Evolutionary conservation across 2,329 filamentous ascomycete species (phyloP).

Genomic region (Botrytis tulipae): DNA sequence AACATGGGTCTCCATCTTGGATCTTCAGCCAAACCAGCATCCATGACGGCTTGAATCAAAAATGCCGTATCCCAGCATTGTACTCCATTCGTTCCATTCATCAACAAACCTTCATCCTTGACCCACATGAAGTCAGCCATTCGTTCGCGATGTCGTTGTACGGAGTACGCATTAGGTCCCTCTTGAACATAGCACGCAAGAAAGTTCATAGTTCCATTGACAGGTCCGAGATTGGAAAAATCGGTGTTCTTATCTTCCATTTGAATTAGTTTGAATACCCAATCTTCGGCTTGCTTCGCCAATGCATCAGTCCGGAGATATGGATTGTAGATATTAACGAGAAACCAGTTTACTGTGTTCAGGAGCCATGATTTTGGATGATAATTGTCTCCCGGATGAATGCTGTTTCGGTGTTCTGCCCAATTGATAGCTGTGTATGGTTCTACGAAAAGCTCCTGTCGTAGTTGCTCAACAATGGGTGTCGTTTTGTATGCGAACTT

Average conservation of each 20-base stretch:
- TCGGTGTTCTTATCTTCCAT: conserved; percentile 94
- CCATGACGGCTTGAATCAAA: conserved; percentile 76
- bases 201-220: conserved; percentile 89
- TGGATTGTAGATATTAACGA: conserved; percentile 79
- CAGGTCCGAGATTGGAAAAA: conserved; percentile 80
- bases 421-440: conserved; percentile 78
- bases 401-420: conserved; percentile 74
- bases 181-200: conserved; percentile 81
- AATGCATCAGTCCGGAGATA: conserved; percentile 67
- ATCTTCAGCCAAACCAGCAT: conserved; percentile 74
- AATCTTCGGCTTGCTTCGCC: conserved; percentile 71
- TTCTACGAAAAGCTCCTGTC: conserved; percentile 79
- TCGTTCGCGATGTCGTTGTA: conserved; percentile 75
- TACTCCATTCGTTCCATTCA: conserved; percentile 96
- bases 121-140: conserved; percentile 89
- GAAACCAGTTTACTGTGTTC: conserved; percentile 72
- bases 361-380: conserved; percentile 87
- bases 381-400: conserved; percentile 79
- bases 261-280: conserved; percentile 78
- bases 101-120: conserved; percentile 87
- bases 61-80: conserved; percentile 97
- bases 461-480: conserved; percentile 67
- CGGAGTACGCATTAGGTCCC: conserved; percentile 69
- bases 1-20: conserved; percentile 81
- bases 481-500: conserved; percentile 75